Evolutionary conservation across 371 early-diverging fungal species (phyloP), one percentile per base, ranked within the genome.

Genomic region (Haplosporangium sp.): DNA sequence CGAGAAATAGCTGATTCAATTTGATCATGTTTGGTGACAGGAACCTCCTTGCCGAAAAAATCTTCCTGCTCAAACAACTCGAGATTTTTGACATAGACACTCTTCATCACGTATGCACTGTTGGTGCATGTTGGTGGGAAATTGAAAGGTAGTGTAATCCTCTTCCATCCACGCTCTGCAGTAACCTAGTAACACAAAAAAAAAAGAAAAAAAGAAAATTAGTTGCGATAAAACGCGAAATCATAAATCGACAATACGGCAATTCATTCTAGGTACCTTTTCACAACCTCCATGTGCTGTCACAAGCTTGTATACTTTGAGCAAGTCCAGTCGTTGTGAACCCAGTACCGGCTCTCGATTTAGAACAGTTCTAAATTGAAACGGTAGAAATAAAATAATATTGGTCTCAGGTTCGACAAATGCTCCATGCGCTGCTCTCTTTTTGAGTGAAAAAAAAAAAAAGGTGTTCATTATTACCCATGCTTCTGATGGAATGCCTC

Each of bases 91-190:
- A 88, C 91, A 82, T 94, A 95, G 0, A 93, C 87, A 15, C 89
- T 87, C 83, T 94, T 94, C 58, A 94, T 84, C 64, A 93, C 92
- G 78, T 91, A 94, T 8, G 95, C 95, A 66, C 92, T 90, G 77
- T 94, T 95, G 34, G 95, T 95, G 81, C 96, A 94, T 11, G 94
- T 95, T 10, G 91, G 83, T 6, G 96, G 94, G 63, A 95, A 92
- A 69, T 94, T 88, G 79, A 95, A 94, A 0, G 92, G 91, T 65
- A 88, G 85, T 53, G 92, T 88, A 17, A 95, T 88, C 81, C 91
- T 88, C 71, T 91, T 93, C 95, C 95, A 95, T 15, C 92, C 90
- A 50, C 93, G 89, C 57, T 93, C 92, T 40, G 86, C 77, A 7
- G 94, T 92, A 27, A 95, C 93, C 93, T 92, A 75, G 38, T 35